Base-by-base conservation (phyloP, 495 filamentous ascomycete species). In the Aspergillus sparsus region DNA sequence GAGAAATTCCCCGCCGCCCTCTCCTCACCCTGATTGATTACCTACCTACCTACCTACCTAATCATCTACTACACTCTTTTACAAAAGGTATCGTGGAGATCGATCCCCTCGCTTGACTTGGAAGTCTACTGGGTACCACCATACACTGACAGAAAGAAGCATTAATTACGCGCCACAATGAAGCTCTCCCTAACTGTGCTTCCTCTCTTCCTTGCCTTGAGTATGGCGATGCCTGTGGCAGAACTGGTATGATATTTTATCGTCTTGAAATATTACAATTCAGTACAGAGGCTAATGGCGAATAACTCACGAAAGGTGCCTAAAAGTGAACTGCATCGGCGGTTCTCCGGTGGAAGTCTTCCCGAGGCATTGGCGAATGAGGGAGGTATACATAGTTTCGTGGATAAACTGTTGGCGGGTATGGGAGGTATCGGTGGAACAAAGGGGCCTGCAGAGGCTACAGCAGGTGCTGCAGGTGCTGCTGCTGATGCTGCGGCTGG, bases 131-230 rank as follows among this genome's bases (percentile, higher is more conserved):
- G 3, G 3, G 21, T 1, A 27, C 21, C 21, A 27, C 21, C 21
- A 27, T 27, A 27, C 3, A 27, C 3, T 27, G 21, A 27, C 3
- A 27, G 21, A 1, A 1, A 1, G 21, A 27, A 27, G 21, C 21
- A 27, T 1, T 27, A 27, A 6, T 47, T 18, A 21, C 16, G 0
- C 9, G 11, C 18, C 31, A 63, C 27, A 11, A 67, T 64, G 65
- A 67, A 64, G 49, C 36, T 60, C 52, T 56, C 58, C n/a, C 6
- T 62, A 2, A 13, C 51, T 3, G 11, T 58, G 3, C 16, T 64
- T 18, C n/a, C 59, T 6, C 36, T 64, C 21, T 15, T 67, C 39
- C 12, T 60, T 18, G 16, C 49, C 9, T 10, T 33, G 4, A 56
- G 42, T 1, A 41, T 62, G 47, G 62, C 65, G 11, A 36, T 51